These are phyloP conservation scores for Peronospora tabacina DNA, from an alignment of 352 stramenopile species.

Conservation along the genomic window DNA sequence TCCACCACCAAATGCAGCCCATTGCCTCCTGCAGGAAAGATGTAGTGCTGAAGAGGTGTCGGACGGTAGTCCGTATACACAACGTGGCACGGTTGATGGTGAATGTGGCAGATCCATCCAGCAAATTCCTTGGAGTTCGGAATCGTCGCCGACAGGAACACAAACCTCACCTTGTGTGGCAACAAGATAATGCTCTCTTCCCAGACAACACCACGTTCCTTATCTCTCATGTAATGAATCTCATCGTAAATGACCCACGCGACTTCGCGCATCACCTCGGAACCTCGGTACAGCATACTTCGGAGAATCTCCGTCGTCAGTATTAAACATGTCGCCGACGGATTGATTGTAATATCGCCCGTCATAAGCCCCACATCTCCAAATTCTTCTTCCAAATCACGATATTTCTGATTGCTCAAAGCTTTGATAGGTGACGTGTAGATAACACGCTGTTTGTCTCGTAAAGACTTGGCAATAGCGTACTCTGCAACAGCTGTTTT, in stretches of 20 bases:
- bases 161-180: slow-evolving; percentile 97
- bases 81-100: slow-evolving; percentile 99
- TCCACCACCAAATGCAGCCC: slow-evolving; percentile 99
- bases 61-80: slow-evolving; percentile 99
- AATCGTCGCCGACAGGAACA: slow-evolving; percentile 99
- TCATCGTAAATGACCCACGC: slow-evolving; percentile 99
- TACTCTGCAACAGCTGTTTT: slow-evolving; percentile 98
- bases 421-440: slow-evolving; percentile 99
- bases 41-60: slow-evolving; percentile 97
- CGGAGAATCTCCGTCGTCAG: slow-evolving; percentile 98
- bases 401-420: slow-evolving; percentile 99
- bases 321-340: slow-evolving; percentile 94
- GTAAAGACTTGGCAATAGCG: slow-evolving; percentile 96
- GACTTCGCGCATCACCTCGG: slow-evolving; percentile 97
- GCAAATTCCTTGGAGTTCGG: slow-evolving; percentile 96
- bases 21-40: slow-evolving; percentile 94
- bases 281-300: slow-evolving; percentile 98
- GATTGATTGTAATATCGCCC: slow-evolving; percentile 99
- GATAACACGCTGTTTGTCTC: slow-evolving; percentile 90
- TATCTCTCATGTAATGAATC: slow-evolving; percentile 99
- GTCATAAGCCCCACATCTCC: slow-evolving; percentile 98
- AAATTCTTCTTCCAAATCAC: slow-evolving; percentile 93
- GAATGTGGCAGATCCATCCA: slow-evolving; percentile 97
- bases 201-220: slow-evolving; percentile 96
- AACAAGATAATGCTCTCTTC: slow-evolving; percentile 99